A percentile compares a stretch with the other conserved stretches of the same genome.
Conservation (phyloP, 352 stramenopile species). For the Aphanomyces euteiches region DNA sequence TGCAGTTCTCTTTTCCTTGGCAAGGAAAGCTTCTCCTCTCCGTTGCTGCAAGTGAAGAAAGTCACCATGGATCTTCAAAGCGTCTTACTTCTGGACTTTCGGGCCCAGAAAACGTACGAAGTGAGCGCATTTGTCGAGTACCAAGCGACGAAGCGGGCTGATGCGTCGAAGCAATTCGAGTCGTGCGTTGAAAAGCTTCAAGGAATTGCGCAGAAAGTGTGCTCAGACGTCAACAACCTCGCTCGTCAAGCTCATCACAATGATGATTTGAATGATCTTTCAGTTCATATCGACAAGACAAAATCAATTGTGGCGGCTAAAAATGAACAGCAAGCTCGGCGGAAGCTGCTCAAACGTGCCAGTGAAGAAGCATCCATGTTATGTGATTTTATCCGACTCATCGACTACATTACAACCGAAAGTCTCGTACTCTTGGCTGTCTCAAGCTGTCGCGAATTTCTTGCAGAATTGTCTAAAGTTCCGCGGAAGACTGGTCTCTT, state of each 20-base stretch:
- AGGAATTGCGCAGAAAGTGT: slow-evolving; percentile 85
- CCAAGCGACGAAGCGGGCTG: slow-evolving; percentile 76
- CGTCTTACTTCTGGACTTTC: slow-evolving; percentile 77
- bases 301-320: slow-evolving; percentile 93
- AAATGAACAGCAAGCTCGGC: slow-evolving; percentile 80
- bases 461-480: slow-evolving; percentile 85
- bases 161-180: slow-evolving; percentile 89
- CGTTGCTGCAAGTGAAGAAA: slow-evolving; percentile 86
- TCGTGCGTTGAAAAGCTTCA: slow-evolving; percentile 88
- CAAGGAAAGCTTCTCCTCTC: slow-evolving; percentile 86
- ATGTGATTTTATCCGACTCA: slow-evolving; percentile 88
- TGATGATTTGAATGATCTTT: slow-evolving; percentile 42
- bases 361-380: slow-evolving; percentile 88
- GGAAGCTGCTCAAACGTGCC: slow-evolving; percentile 77
- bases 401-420: slow-evolving; percentile 91
- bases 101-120: slow-evolving; percentile 88
- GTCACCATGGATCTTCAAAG: slow-evolving; percentile 79
- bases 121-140: slow-evolving; percentile 87
- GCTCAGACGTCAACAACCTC: slow-evolving; percentile 86
- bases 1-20: slow-evolving; percentile 82
- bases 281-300: slow-evolving; percentile 50
- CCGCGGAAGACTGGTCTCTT: slow-evolving; percentile 89
- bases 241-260: slow-evolving; percentile 41
- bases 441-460: slow-evolving; percentile 79
- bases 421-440: slow-evolving; percentile 84